Evolutionary conservation across 1,284 basidiomycete species (phyloP), one percentile per base, ranked within the genome.

Genomic region (Tilletiopsis washingtonensis): DNA sequence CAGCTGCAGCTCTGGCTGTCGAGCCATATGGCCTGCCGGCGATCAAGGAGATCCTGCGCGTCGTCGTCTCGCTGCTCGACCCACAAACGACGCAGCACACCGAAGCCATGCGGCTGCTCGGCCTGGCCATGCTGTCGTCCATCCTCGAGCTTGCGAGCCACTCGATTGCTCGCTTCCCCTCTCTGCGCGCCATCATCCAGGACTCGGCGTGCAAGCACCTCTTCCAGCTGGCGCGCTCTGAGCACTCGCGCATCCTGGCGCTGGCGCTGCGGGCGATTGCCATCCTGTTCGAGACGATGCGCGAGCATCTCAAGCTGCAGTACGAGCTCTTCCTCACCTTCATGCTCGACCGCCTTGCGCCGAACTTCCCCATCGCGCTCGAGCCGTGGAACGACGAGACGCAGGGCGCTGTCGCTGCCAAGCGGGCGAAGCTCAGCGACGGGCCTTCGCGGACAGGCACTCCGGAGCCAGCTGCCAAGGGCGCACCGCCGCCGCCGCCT

Each of bases 191-290:
- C 3, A 79, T 91, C 53, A 77, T 91, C 41, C 76, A 87, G 24
- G 94, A 98, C 71, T 81, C 86, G 51, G 90, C 89, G 0, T 97
- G 93, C 80, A 91, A 94, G 74, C 90, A 87, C 69, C 81, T 99
- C 32, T 96, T 99, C 78, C 77, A 78, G 53, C 53, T 73, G 0
- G 61, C 65, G 14, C 61, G 64, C 37, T 89, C 89, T 4, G 91
- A 96, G 61, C 87, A 89, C 53, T 79, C 82, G 1, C 78, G 80
- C 40, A 81, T 98, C 38, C 80, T 97, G 9, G 83, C 88, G 36
- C 78, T 82, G 47, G 81, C 88, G 25, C 78, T 98, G 34, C 85
- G 93, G 23, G 84, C 88, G 0, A 88, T 91, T 51, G 83, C 86
- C 4, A 87, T 87, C 4, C 80, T 97, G 59, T 86, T 97, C 65